These are phyloP conservation scores for Capsicum chinense DNA, from an alignment of 257 asterid genomes.

Conservation along the genomic window DNA sequence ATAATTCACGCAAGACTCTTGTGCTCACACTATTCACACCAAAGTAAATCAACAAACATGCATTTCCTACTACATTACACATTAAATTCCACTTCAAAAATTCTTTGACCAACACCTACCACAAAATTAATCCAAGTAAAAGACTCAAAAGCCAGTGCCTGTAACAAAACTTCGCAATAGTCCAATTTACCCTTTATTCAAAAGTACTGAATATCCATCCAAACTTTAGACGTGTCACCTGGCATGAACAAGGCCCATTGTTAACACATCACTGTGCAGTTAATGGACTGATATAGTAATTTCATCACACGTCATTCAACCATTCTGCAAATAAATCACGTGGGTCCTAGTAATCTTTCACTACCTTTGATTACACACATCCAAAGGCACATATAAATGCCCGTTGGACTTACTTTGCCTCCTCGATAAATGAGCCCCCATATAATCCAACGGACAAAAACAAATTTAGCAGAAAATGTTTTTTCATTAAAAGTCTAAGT, in stretches of 20 bases:
- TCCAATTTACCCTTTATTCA: neutral
- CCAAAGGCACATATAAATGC: neutral
- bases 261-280: neutral
- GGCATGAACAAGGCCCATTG: conserved; percentile 23
- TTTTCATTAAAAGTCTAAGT: conserved; percentile 29
- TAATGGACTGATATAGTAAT: neutral
- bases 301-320: conserved; percentile 31
- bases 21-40: neutral
- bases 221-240: conserved; percentile 42
- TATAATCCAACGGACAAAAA: conserved; percentile 45
- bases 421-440: conserved; percentile 34
- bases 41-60: neutral
- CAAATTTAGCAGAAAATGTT: conserved; percentile 23
- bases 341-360: conserved; percentile 26
- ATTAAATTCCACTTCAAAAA: neutral
- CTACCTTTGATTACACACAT: neutral
- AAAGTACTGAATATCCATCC: neutral
- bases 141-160: neutral
- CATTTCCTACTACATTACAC: neutral
- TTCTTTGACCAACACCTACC: neutral
- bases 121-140: neutral
- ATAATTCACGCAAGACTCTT: conserved; percentile 5
- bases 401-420: neutral
- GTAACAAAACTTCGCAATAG: too few species aligned
- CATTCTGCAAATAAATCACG: conserved; percentile 34